These are phyloP conservation scores for Ogataea naganishii DNA, from an alignment of 805 yeast genomes.

Conservation along the genomic window DNA sequence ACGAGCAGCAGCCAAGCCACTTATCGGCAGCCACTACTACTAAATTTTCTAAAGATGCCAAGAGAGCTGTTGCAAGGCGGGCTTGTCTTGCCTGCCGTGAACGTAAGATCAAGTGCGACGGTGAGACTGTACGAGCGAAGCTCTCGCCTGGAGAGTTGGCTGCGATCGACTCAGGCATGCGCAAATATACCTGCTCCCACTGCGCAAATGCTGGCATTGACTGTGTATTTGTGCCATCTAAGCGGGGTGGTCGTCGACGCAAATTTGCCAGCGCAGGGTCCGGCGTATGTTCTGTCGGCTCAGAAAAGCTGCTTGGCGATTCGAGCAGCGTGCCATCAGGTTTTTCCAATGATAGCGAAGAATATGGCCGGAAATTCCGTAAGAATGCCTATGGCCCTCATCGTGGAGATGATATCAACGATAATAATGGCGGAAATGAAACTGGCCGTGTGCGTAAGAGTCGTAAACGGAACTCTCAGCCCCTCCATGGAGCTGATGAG, in stretches of 20 bases:
- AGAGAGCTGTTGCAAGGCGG: conserved; percentile 46
- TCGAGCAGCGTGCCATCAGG: conserved; percentile 1
- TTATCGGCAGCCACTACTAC: too few species aligned
- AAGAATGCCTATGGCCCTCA: too few species aligned
- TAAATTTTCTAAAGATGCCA: too few species aligned
- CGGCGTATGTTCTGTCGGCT: too few species aligned
- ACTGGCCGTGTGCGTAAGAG: too few species aligned
- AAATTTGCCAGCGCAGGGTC: conserved; percentile 13
- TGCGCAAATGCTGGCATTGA: conserved; percentile 35
- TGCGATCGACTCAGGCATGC: neutral
- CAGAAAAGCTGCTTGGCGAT: too few species aligned
- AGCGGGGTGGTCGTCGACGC: conserved; percentile 48
- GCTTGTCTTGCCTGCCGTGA: conserved; percentile 61
- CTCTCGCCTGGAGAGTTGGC: conserved; percentile 7
- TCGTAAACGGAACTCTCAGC: too few species aligned
- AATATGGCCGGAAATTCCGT: conserved; percentile 1
- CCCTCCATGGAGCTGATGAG: too few species aligned
- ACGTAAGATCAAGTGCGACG: conserved; percentile 60
- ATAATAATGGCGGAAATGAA: too few species aligned
- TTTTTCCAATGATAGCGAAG: neutral
- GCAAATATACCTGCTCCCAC: conserved; percentile 32
- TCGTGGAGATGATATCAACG: too few species aligned
- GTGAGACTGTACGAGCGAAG: conserved; percentile 29
- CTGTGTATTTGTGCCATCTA: conserved; percentile 49
- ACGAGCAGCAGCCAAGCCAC: conserved; percentile 1